A percentile compares a stretch with the other conserved stretches of the same genome.
Evolutionary conservation across 2,329 filamentous ascomycete species (phyloP).

Genomic region (Raffaelea ambrosiae): DNA sequence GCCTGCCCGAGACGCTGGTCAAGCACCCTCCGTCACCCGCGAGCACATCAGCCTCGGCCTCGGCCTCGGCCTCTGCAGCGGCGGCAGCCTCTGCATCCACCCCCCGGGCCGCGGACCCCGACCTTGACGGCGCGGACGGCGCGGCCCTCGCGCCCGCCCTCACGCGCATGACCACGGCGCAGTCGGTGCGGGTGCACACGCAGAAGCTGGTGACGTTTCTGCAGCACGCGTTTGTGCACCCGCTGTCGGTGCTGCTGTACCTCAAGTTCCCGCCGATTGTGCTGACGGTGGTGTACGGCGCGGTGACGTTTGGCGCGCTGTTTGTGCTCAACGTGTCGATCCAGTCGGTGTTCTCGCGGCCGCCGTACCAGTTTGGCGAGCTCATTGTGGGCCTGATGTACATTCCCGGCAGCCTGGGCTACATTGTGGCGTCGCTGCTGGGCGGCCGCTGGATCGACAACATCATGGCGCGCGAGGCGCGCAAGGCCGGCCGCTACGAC

Average conservation of each 20-base stretch:
- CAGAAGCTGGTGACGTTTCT: slow-evolving; percentile 42
- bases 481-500: slow-evolving; percentile 61
- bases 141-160: slow-evolving; percentile 15
- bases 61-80: no score
- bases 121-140: background rate
- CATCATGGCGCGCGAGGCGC: slow-evolving; percentile 72
- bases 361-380: slow-evolving; percentile 61
- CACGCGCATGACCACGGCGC: slow-evolving; percentile 44
- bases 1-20: slow-evolving; percentile 57
- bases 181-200: slow-evolving; percentile 51
- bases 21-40: slow-evolving; percentile 10
- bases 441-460: slow-evolving; percentile 71
- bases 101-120: background rate
- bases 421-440: slow-evolving; percentile 57
- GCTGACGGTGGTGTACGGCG: slow-evolving; percentile 64
- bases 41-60: background rate
- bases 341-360: slow-evolving; percentile 56
- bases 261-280: slow-evolving; percentile 67
- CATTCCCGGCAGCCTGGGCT: slow-evolving; percentile 67
- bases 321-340: slow-evolving; percentile 73
- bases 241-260: slow-evolving; percentile 60
- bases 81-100: no score
- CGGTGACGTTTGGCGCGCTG: slow-evolving; percentile 65
- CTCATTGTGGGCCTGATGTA: slow-evolving; percentile 69
- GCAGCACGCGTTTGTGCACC: slow-evolving; percentile 61